These are phyloP conservation scores for Friedmanniomyces simplex DNA, from an alignment of 495 filamentous ascomycete species.

Conservation along the genomic window DNA sequence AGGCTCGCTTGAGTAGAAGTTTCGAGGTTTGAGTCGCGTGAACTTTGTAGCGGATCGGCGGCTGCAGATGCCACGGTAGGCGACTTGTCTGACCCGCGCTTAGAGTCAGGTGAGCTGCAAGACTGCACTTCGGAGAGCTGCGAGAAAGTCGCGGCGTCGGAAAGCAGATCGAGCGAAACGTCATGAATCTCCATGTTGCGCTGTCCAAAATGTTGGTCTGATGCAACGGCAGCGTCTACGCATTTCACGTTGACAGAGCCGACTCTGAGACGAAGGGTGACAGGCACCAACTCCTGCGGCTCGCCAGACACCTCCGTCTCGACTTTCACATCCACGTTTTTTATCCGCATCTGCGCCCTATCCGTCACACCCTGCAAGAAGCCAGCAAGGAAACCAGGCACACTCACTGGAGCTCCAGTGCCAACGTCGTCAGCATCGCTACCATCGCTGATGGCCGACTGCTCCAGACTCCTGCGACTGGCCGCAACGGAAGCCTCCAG, in stretches of 20 bases:
- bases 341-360: slow-evolving; percentile 61
- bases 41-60: neutral
- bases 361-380: slow-evolving; percentile 78
- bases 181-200: slow-evolving; percentile 8
- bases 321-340: slow-evolving; percentile 43
- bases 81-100: neutral
- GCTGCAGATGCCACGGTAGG: neutral
- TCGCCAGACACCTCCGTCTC: slow-evolving; percentile 45
- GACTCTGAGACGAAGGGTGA: slow-evolving; percentile 37
- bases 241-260: slow-evolving; percentile 57
- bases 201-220: neutral
- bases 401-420: slow-evolving; percentile 57
- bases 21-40: neutral
- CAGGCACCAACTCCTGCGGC: neutral
- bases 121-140: slow-evolving; percentile 8
- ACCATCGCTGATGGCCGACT: slow-evolving; percentile 30
- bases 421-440: slow-evolving; percentile 59
- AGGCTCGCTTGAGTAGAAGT: neutral
- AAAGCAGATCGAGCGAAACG: slow-evolving; percentile 15
- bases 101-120: neutral
- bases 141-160: slow-evolving; percentile 3
- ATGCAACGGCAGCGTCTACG: slow-evolving; percentile 36
- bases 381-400: slow-evolving; percentile 72
- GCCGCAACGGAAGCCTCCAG: slow-evolving; percentile 65
- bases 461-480: slow-evolving; percentile 52